Evolutionary conservation across 2,329 filamentous ascomycete species (phyloP).

Genomic region (Alternaria triticina): DNA sequence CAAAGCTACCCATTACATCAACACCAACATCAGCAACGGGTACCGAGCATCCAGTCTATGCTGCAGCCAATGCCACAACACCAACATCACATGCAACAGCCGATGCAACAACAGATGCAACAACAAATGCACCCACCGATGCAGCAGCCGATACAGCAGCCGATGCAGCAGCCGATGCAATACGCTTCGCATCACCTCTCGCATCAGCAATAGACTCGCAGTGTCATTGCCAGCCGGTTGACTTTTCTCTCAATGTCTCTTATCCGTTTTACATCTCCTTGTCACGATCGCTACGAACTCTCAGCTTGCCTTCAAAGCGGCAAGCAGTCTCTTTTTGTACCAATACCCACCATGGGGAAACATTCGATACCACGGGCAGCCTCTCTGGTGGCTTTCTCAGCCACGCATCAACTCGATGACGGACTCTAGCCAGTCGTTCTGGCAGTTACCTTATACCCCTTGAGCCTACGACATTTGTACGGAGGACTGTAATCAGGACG

Average conservation of each 20-base stretch:
- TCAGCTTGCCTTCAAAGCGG: background rate
- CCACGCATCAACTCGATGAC: background rate
- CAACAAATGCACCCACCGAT: conserved; percentile 7
- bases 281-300: conserved; percentile 25
- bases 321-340: conserved; percentile 10
- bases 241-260: conserved; percentile 17
- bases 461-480: conserved; percentile 9
- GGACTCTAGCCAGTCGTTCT: background rate
- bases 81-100: conserved; percentile 12
- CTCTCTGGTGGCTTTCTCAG: conserved; percentile 2
- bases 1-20: conserved; percentile 29
- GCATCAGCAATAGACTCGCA: conserved; percentile 20
- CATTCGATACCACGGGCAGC: conserved; percentile 4
- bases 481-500: conserved; percentile 26
- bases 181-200: conserved; percentile 24
- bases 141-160: conserved; percentile 1
- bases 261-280: conserved; percentile 17
- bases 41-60: conserved; percentile 51
- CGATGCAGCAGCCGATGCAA: conserved; percentile 21
- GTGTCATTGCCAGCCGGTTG: conserved; percentile 13
- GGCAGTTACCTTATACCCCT: conserved; percentile 8
- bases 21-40: conserved; percentile 38
- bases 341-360: conserved; percentile 10
- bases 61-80: conserved; percentile 29
- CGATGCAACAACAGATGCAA: conserved; percentile 8